phyloP scores from a whole-genome alignment of 305 asterid genomes.

The Fraxinus greggii region DNA sequence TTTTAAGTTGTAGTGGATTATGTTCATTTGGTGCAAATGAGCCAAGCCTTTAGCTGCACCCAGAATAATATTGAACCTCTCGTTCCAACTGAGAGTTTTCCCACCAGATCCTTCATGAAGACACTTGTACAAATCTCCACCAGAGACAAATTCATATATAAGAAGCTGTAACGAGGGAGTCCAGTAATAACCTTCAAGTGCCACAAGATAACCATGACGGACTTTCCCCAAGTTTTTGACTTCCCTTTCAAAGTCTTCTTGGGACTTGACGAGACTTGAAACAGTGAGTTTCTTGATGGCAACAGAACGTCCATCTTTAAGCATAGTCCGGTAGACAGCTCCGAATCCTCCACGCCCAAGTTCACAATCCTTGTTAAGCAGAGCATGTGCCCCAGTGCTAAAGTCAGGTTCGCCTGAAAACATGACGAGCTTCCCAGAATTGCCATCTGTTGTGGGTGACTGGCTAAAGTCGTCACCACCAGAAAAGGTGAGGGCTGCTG shows the following conservation, averaged over 20 bases:
- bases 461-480: conserved; percentile 60
- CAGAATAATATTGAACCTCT: conserved; percentile 56
- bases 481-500: conserved; percentile 56
- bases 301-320: conserved; percentile 61
- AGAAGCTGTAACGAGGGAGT: conserved; percentile 77
- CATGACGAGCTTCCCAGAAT: conserved; percentile 87
- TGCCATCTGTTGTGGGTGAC: conserved; percentile 52
- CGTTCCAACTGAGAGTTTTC: conserved; percentile 55
- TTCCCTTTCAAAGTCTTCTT: conserved; percentile 72
- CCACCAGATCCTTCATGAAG: conserved; percentile 59
- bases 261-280: conserved; percentile 69
- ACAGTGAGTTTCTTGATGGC: conserved; percentile 80
- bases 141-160: conserved; percentile 61
- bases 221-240: conserved; percentile 55
- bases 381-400: conserved; percentile 63
- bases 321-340: conserved; percentile 67
- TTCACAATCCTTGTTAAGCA: conserved; percentile 77
- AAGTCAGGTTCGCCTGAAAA: conserved; percentile 73
- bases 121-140: conserved; percentile 63
- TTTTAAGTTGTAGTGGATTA: conserved; percentile 74
- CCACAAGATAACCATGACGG: conserved; percentile 53
- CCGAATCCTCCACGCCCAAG: conserved; percentile 91
- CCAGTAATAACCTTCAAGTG: conserved; percentile 85
- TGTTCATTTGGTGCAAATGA: conserved; percentile 60
- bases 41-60: conserved; percentile 77